Conservation (phyloP, 306 rosid species). For the Rosa multiflora region DNA sequence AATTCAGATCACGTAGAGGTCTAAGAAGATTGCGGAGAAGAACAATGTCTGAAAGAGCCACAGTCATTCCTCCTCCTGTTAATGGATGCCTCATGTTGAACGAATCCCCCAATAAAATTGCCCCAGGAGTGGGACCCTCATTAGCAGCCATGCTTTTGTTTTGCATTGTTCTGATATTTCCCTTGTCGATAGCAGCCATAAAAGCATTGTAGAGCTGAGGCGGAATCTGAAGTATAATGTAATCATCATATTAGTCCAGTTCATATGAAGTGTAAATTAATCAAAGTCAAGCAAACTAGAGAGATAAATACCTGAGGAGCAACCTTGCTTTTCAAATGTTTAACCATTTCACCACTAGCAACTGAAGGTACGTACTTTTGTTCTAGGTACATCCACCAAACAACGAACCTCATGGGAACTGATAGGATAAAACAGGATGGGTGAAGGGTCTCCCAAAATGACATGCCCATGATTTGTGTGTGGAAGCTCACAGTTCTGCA, state of each 20-base stretch:
- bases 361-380: constrained; percentile 53
- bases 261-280: not conserved
- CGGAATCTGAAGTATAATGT: constrained; percentile 22
- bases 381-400: constrained; percentile 66
- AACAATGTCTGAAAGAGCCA: constrained; percentile 74
- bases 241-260: not conserved
- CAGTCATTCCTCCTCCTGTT: constrained; percentile 94
- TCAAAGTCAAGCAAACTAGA: not conserved
- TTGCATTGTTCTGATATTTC: constrained; percentile 25
- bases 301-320: constrained; percentile 57
- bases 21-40: constrained; percentile 50
- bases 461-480: constrained; percentile 56
- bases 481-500: constrained; percentile 62
- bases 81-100: constrained; percentile 91
- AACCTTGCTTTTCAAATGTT: constrained; percentile 52
- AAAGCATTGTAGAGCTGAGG: constrained; percentile 18
- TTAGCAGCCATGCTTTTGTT: constrained; percentile 34
- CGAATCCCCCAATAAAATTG: constrained; percentile 42
- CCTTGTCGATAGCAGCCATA: constrained; percentile 20
- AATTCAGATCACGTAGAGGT: constrained; percentile 24
- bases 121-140: constrained; percentile 30
- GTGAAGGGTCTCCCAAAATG: constrained; percentile 61
- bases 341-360: constrained; percentile 55
- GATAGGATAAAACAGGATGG: constrained; percentile 57
- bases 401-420: constrained; percentile 65